Conservation (phyloP, 768 basidiomycete species). For the Termitomyces sp. region DNA sequence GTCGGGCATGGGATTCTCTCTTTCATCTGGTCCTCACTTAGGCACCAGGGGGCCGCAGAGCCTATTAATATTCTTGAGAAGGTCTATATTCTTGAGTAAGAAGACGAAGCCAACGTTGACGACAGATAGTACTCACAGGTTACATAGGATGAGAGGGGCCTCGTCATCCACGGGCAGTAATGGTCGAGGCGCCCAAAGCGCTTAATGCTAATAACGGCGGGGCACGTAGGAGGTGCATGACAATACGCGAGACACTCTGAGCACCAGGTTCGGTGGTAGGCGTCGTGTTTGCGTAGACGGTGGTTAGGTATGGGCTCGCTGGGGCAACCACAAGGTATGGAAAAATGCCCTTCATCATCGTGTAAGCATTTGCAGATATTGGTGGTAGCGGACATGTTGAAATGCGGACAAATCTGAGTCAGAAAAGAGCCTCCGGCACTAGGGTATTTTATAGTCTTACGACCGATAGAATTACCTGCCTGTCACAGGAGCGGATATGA, state of each 20-base stretch:
- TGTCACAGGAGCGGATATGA: slow-evolving; percentile 16
- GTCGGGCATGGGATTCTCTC: not conserved
- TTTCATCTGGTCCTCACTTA: not conserved
- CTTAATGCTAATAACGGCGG: slow-evolving; percentile 10
- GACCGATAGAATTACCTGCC: not conserved
- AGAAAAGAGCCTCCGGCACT: not conserved
- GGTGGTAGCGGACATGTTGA: not conserved
- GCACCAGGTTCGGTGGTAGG: slow-evolving; percentile 31
- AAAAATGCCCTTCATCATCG: slow-evolving; percentile 20
- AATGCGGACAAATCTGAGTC: not conserved
- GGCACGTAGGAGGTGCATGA: slow-evolving; percentile 21
- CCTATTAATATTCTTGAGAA: slow-evolving; percentile 2
- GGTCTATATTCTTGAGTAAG: not conserved
- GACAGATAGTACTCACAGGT: slow-evolving; percentile 13
- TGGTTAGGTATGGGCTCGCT: slow-evolving; percentile 24
- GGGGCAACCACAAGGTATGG: slow-evolving; percentile 32
- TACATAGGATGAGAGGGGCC: slow-evolving; percentile 11
- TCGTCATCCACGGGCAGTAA: slow-evolving; percentile 9
- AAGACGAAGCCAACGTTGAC: not conserved
- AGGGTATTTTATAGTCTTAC: slow-evolving; percentile 9
- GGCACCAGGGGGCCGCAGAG: not conserved
- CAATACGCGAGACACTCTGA: slow-evolving; percentile 27
- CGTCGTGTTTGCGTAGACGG: slow-evolving; percentile 27
- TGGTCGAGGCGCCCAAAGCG: slow-evolving; percentile 11
- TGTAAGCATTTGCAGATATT: slow-evolving; percentile 19